phyloP scores from a whole-genome alignment of 139 green algal genomes.

The Chlorella sp. region DNA sequence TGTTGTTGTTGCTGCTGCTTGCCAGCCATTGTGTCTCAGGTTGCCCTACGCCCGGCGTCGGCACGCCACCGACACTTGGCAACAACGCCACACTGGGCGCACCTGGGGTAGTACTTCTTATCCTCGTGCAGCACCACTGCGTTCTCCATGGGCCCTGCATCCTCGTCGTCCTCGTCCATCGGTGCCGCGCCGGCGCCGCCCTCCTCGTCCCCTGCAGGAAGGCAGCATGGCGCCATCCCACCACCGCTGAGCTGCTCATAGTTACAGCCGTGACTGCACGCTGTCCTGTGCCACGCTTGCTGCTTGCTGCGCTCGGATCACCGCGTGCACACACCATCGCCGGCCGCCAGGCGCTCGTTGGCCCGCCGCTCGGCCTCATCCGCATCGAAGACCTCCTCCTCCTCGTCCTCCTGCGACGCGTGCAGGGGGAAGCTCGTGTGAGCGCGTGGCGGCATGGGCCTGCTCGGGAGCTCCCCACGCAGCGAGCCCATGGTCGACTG shows the following conservation, averaged over 20 bases:
- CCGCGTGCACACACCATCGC: constrained; percentile 25
- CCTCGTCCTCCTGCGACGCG: constrained; percentile 36
- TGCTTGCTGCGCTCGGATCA: no score
- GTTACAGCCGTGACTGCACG: background rate
- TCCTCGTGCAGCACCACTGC: constrained; percentile 92
- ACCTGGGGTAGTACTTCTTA: constrained; percentile 98
- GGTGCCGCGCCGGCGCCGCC: background rate
- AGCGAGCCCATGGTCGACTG: no score
- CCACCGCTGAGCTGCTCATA: no score
- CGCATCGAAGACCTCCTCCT: constrained; percentile 42
- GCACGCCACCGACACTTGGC: no score
- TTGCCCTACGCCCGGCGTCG: no score
- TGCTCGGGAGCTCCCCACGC: no score
- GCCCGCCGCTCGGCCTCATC: constrained; percentile 41
- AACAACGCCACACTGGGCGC: no score
- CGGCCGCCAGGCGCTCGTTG: constrained; percentile 39
- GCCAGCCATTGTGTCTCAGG: no score
- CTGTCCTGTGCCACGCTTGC: no score
- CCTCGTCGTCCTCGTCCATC: constrained; percentile 40
- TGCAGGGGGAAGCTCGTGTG: no score
- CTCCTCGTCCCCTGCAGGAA: constrained; percentile 17
- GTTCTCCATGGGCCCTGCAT: constrained; percentile 24
- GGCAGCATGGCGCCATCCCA: background rate
- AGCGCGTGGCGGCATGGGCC: background rate
- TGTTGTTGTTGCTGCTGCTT: no score